Base-by-base conservation (phyloP, 768 basidiomycete species). In the Tubosaeta brunneosetosa region DNA sequence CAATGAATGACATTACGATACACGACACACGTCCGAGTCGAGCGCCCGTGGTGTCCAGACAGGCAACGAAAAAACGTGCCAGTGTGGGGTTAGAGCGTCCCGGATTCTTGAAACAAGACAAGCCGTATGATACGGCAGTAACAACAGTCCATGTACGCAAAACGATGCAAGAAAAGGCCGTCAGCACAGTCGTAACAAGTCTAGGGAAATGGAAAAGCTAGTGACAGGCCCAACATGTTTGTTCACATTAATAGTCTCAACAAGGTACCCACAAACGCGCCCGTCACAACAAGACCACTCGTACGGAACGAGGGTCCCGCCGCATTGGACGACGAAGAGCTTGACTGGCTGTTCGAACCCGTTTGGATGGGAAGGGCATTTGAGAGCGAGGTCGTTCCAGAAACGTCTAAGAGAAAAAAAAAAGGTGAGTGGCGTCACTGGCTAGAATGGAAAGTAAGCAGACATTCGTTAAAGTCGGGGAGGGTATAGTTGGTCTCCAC, bases 381-480 rank as follows among this genome's bases (percentile, higher is more conserved):
- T 8, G 50, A 31, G 32, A 67, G 7, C 2, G 65, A 58, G 3
- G 62, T 65, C 8, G 67, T 69, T 3, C 66, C 66, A 10, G 53
- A 32, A 41, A 67, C 57, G 29, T 69, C 66, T 67, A 32, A 2
- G 4, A 17, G n/a, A n/a, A n/a, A 8, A 32, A 17, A 22, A 12
- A 50, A 14, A 46, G 14, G 27, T 44, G 5, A 47, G 7, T 3
- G 25, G 25, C 8, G 14, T 9, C 31, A 16, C 17, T 5, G 12
- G 19, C 17, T 19, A 2, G 2, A 7, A n/a, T 2, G 31, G 4
- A 12, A 16, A 31, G 14, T 10, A 16, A 22, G 57, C 62, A 1
- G 29, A 82, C 82, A 81, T 59, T 80, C 69, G 1, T 68, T 62
- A 58, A 82, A 83, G 4, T 31, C 49, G 11, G 76, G 77, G 50